Evolutionary conservation across 768 basidiomycete species (phyloP).

Genomic region (Suillus discolor): DNA sequence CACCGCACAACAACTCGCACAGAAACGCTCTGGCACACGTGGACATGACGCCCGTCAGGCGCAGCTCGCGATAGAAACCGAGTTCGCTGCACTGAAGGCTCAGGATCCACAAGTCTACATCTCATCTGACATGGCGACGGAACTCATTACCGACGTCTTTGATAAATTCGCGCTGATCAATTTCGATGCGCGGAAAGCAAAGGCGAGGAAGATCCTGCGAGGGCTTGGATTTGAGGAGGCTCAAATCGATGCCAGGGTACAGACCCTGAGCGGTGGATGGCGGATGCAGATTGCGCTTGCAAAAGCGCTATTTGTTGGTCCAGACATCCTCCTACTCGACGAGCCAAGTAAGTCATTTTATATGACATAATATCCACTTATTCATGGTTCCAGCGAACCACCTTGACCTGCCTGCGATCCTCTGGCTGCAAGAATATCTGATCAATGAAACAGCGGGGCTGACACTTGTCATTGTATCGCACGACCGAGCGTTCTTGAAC

Average conservation of each 20-base stretch:
- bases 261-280: slow-evolving; percentile 67
- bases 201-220: slow-evolving; percentile 51
- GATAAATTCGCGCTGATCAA: slow-evolving; percentile 13
- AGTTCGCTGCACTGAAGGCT: slow-evolving; percentile 6
- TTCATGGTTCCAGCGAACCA: slow-evolving; percentile 33
- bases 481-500: slow-evolving; percentile 66
- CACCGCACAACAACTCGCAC: slow-evolving; percentile 11
- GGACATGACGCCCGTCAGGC: slow-evolving; percentile 16
- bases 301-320: slow-evolving; percentile 54
- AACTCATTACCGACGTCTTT: slow-evolving; percentile 13
- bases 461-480: slow-evolving; percentile 65
- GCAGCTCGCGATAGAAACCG: slow-evolving; percentile 11
- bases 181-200: slow-evolving; percentile 13
- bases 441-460: slow-evolving; percentile 34
- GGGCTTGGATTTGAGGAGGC: slow-evolving; percentile 61
- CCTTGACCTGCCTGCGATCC: slow-evolving; percentile 51
- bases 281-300: slow-evolving; percentile 61
- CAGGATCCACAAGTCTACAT: slow-evolving; percentile 14
- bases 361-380: not conserved
- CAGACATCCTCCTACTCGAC: slow-evolving; percentile 61
- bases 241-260: slow-evolving; percentile 26
- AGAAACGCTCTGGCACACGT: slow-evolving; percentile 14
- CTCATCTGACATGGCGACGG: slow-evolving; percentile 10
- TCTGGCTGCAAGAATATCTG: slow-evolving; percentile 59
- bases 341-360: slow-evolving; percentile 45